These are phyloP conservation scores for Novymonas esmeraldas DNA, from an alignment of 208 protist genomes.

Conservation along the genomic window DNA sequence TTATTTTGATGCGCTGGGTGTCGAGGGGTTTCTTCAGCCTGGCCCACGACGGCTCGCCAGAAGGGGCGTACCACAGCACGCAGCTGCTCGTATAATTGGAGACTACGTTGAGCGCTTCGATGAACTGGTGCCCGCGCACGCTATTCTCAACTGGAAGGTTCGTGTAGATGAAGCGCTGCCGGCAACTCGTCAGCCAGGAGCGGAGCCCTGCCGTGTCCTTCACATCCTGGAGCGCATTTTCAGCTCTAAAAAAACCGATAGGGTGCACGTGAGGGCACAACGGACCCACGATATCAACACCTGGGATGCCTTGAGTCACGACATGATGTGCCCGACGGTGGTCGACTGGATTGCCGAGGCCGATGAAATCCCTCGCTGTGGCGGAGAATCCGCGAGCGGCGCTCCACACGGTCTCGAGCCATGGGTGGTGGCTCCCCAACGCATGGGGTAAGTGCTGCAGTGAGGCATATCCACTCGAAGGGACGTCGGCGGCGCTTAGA, in stretches of 20 bases:
- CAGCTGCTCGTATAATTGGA: constrained; percentile 1
- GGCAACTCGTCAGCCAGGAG: neutral
- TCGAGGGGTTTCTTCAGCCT: neutral
- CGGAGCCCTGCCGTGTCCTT: neutral
- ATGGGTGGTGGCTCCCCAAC: neutral
- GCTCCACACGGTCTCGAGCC: neutral
- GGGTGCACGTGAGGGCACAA: constrained; percentile 46
- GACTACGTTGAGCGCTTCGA: neutral
- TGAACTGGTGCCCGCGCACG: neutral
- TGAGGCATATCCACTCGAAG: neutral
- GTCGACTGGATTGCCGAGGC: neutral
- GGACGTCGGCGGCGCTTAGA: neutral
- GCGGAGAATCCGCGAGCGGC: neutral
- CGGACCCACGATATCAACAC: constrained; percentile 33
- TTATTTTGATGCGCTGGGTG: constrained; percentile 1
- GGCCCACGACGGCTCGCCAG: neutral
- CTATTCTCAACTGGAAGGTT: neutral
- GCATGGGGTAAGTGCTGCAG: neutral
- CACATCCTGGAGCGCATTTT: neutral
- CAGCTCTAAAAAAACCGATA: constrained; percentile 45
- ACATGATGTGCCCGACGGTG: constrained; percentile 30
- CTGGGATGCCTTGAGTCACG: constrained; percentile 41
- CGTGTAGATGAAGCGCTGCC: constrained; percentile 1
- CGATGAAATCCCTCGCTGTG: neutral
- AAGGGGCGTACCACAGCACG: constrained; percentile 11